phyloP scores from a whole-genome alignment of 179 eudicot genomes.

The Pouteria campechiana region DNA sequence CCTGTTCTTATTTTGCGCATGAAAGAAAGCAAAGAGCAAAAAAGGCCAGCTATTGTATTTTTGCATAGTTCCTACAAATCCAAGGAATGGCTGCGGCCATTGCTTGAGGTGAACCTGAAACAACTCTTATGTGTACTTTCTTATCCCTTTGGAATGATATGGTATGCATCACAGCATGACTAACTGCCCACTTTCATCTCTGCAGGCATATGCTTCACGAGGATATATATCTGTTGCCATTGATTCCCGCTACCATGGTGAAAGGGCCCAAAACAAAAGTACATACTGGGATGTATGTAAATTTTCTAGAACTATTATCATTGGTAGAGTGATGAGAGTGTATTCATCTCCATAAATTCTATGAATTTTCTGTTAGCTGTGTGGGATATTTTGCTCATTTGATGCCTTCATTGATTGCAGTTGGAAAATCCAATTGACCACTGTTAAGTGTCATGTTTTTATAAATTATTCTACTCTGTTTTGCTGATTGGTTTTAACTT shows the following conservation, averaged over 20 bases:
- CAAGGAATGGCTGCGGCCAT: slow-evolving; percentile 91
- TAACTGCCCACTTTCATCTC: slow-evolving; percentile 1
- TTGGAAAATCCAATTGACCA: too few species aligned
- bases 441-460: too few species aligned
- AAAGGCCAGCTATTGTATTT: slow-evolving; percentile 74
- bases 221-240: slow-evolving; percentile 80
- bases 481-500: slow-evolving; percentile 2
- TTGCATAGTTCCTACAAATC: slow-evolving; percentile 82
- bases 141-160: background rate
- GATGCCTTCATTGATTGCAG: too few species aligned
- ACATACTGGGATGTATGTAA: slow-evolving; percentile 67
- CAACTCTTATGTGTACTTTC: background rate
- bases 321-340: too few species aligned
- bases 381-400: too few species aligned
- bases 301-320: too few species aligned
- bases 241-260: slow-evolving; percentile 98
- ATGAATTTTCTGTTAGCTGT: too few species aligned
- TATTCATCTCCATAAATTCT: too few species aligned
- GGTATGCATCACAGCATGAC: background rate
- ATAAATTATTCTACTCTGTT: background rate
- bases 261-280: slow-evolving; percentile 63
- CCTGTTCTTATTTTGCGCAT: slow-evolving; percentile 73
- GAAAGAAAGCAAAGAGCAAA: slow-evolving; percentile 31
- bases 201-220: slow-evolving; percentile 96
- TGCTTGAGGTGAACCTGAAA: slow-evolving; percentile 94